Base-by-base conservation (phyloP, 768 basidiomycete species). In the Leccinum variicolor region DNA sequence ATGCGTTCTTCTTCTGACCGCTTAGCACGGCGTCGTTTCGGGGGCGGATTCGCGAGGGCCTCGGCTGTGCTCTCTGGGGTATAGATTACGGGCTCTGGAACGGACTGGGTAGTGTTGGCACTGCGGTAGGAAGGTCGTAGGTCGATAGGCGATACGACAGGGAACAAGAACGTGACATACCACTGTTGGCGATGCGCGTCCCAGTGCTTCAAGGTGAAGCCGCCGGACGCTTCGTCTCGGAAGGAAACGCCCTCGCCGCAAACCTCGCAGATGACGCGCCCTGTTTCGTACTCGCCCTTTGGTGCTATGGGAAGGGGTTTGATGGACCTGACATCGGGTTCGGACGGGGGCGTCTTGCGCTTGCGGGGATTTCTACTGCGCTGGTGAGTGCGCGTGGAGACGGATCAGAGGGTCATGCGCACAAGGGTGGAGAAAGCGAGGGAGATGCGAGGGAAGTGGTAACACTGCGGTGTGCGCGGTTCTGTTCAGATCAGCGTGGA, bases 1-100 rank as follows among this genome's bases (percentile, higher is more conserved):
- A 89, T 89, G 19, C 87, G 84, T 58, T 89, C 87, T 39, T 88
- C 87, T 60, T 91, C 89, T 0, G 87, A 85, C 36, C 89, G 81
- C 65, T 90, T 90, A 0, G 88, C 86, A 31, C 89, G 80, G 4
- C 88, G 82, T 19, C 87, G 83, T 66, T 89, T 89, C 14, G 79
- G 70, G 0, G 81, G 79, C 4, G 80, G 80, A 64, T 80, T 77
- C 2, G 76, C 70, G n/a, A 76, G 72, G 14, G 74, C 67, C 58
- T 77, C 75, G 14, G 73, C 75, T 15, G 75, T 69, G 57, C 69
- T 74, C 61, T 75, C 76, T 6, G 77, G 79, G 28, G 76, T 77
- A 63, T 76, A 77, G 31, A 77, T 75, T 15, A 79, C 74, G 6
- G 77, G 70, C 17, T 74, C 71, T 6, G 62, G 66, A n/a, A 60